Base-by-base conservation (phyloP, 2,329 filamentous ascomycete genomes). In the Cladosporium cucumerinum region DNA sequence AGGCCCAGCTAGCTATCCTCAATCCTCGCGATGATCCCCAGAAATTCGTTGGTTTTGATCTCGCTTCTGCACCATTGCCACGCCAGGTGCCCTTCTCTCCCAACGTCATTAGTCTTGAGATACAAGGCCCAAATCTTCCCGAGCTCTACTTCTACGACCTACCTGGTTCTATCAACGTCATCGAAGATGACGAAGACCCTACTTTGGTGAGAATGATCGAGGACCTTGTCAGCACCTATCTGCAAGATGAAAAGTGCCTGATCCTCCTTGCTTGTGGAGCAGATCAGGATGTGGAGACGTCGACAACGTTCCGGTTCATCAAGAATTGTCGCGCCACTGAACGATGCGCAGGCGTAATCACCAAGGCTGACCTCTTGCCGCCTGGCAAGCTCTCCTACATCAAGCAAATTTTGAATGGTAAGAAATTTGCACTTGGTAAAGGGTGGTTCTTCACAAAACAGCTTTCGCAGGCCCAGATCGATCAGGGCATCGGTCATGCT, bases 111-210 rank as follows among this genome's bases (percentile, higher is more conserved):
- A 85, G 88, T 0, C 80, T 97, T 0, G 86, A 92, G 61, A 92
- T 97, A 28, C 86, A 86, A 0, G 89, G 89, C 0, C 89, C 90
- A 0, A 82, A 82, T 0, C 82, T 94, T 0, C 89, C 91, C 0
- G 87, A 91, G 6, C 75, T 97, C 0, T 92, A 89, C 0, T 96
- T 97, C 70, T 94, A 91, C 66, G 93, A 97, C 66, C 82, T 97
- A 0, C 93, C 93, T 0, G 93, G 93, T 0, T 87, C 96, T 0
- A 94, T 96, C 67, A 86, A 87, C 23, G 89, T 89, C 8, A 84
- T 88, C 0, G 85, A 87, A 1, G 82, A 87, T 8, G 67, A 62
- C 1, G 81, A 85, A 2, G 87, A 93, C 18, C 81, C 85, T 11
- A 90, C 90, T 64, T 79, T 94, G 0, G 89, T 93, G 14, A 80